These are phyloP conservation scores for Allomyces macrogynus DNA, from an alignment of 192 early-diverging fungal species.

Conservation along the genomic window DNA sequence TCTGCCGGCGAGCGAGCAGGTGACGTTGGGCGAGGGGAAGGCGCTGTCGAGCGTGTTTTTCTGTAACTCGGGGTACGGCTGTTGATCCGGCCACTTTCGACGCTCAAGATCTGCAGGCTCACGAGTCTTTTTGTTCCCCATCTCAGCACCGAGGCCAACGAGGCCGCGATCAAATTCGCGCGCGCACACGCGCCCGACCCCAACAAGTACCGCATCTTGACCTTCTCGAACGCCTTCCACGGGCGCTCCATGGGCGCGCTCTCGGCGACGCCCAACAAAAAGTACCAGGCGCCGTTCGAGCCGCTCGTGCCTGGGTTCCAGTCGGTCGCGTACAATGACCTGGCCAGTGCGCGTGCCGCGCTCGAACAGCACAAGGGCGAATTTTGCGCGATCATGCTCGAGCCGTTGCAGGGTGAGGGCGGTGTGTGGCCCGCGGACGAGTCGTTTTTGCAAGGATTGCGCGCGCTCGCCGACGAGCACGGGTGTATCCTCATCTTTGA, in stretches of 20 bases:
- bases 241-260: constrained; percentile 90
- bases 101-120: too few species aligned
- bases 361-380: constrained; percentile 32
- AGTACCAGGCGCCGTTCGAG: constrained; percentile 86
- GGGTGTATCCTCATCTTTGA: constrained; percentile 76
- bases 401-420: too few species aligned
- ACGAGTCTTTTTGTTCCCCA: too few species aligned
- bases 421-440: too few species aligned
- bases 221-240: constrained; percentile 85
- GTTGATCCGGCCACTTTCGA: too few species aligned
- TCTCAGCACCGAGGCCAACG: constrained; percentile 73
- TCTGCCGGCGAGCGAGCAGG: constrained; percentile 1
- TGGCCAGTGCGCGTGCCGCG: constrained; percentile 20
- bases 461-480: constrained; percentile 51
- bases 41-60: constrained; percentile 64
- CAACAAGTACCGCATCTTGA: constrained; percentile 53
- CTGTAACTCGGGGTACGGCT: constrained; percentile 59
- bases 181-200: constrained; percentile 46
- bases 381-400: too few species aligned
- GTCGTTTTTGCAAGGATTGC: constrained; percentile 5
- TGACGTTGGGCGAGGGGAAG: constrained; percentile 10
- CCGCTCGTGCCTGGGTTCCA: constrained; percentile 33
- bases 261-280: constrained; percentile 77
- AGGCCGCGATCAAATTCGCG: constrained; percentile 92
- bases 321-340: too few species aligned